These are phyloP conservation scores for Talaromyces wortmannii DNA, from an alignment of 495 filamentous ascomycete species.

Conservation along the genomic window DNA sequence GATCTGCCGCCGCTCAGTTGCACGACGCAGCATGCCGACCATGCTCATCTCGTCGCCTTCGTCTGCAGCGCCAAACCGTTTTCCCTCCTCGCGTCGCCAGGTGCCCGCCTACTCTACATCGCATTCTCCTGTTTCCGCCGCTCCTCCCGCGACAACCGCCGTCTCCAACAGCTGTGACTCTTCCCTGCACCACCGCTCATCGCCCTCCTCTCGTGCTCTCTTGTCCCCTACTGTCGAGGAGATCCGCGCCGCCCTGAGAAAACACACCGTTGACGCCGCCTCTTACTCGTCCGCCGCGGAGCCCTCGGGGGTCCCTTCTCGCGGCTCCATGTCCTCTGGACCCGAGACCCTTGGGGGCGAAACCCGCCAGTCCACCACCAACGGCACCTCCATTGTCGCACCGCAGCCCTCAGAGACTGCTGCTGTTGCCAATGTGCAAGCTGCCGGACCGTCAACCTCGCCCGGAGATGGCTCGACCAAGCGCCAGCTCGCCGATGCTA, in stretches of 20 bases:
- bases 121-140: background rate
- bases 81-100: background rate
- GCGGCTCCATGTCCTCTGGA: constrained; percentile 29
- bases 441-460: constrained; percentile 12
- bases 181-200: constrained; percentile 8
- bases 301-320: constrained; percentile 30
- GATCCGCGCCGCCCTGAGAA: constrained; percentile 37
- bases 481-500: constrained; percentile 20
- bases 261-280: constrained; percentile 29
- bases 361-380: constrained; percentile 7
- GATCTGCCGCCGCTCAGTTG: background rate
- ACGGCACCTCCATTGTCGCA: constrained; percentile 12
- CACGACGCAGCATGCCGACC: background rate
- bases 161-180: constrained; percentile 4
- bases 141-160: background rate
- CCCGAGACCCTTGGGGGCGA: constrained; percentile 23
- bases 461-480: constrained; percentile 5
- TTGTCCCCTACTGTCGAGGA: constrained; percentile 35
- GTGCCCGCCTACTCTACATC: background rate
- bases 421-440: constrained; percentile 10
- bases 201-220: constrained; percentile 16
- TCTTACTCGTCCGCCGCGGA: constrained; percentile 21
- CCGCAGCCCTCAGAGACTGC: constrained; percentile 9
- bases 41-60: constrained; percentile 46
- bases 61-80: constrained; percentile 21